Evolutionary conservation across 108 stramenopile genomes (phyloP).

Genomic region (Cyclotella atomus): DNA sequence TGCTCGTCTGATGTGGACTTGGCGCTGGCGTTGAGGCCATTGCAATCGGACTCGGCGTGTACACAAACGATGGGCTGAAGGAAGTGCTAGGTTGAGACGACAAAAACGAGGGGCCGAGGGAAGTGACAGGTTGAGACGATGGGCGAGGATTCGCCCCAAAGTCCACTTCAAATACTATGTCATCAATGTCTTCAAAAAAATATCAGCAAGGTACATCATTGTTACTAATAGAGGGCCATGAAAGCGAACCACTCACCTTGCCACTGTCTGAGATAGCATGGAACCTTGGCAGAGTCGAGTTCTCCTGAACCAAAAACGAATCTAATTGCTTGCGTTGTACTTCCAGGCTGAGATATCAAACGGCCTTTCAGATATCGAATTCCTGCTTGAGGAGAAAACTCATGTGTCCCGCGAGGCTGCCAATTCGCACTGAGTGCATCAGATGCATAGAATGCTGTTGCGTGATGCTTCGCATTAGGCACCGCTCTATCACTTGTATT

Average conservation of each 20-base stretch:
- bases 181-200: conserved; percentile 2
- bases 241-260: too few relatives aligned
- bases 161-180: neutral
- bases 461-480: neutral
- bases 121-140: neutral
- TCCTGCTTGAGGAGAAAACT: neutral
- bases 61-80: too few relatives aligned
- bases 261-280: too few relatives aligned
- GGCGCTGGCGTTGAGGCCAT: too few relatives aligned
- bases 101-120: too few relatives aligned
- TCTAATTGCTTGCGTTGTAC: neutral
- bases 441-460: neutral
- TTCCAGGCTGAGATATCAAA: conserved; percentile 3
- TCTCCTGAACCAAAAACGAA: too few relatives aligned
- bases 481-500: neutral
- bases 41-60: too few relatives aligned
- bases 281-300: too few relatives aligned
- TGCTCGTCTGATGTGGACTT: neutral
- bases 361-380: neutral
- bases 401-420: neutral
- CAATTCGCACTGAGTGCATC: neutral
- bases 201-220: too few relatives aligned
- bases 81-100: neutral
- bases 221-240: too few relatives aligned
- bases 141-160: neutral